Conservation (phyloP, 352 stramenopile species). For the Hyaloperonospora arabidopsidis region DNA sequence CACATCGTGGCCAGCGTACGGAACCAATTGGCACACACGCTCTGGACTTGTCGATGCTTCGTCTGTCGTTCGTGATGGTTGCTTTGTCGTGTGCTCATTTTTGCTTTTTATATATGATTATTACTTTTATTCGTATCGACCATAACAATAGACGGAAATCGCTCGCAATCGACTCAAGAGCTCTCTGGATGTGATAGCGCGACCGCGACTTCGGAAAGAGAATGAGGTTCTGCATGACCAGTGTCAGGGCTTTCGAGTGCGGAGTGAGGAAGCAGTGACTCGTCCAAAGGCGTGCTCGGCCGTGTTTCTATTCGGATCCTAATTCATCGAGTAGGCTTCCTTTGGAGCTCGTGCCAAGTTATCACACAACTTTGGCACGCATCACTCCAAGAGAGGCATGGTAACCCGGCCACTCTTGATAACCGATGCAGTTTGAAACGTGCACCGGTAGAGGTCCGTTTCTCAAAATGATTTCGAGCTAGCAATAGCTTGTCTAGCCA, state of each 20-base stretch:
- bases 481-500: no score
- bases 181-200: slow-evolving; percentile 26
- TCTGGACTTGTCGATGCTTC: background rate
- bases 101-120: no score
- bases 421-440: no score
- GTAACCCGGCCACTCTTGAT: no score
- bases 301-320: no score
- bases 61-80: background rate
- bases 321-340: no score
- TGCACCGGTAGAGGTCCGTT: no score
- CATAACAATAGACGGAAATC: slow-evolving; percentile 35
- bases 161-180: slow-evolving; percentile 52
- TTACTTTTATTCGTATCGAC: background rate
- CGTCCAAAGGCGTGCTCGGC: no score
- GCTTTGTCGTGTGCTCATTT: background rate
- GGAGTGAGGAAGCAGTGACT: slow-evolving; percentile 35
- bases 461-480: no score
- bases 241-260: slow-evolving; percentile 34
- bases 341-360: no score
- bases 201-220: slow-evolving; percentile 16
- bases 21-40: background rate
- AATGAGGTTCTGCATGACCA: slow-evolving; percentile 34
- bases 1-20: slow-evolving; percentile 52
- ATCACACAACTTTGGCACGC: no score
- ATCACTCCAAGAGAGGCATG: no score